Base-by-base conservation (phyloP, 31 red algal species). In the Odonthalia washingtoniensis region DNA sequence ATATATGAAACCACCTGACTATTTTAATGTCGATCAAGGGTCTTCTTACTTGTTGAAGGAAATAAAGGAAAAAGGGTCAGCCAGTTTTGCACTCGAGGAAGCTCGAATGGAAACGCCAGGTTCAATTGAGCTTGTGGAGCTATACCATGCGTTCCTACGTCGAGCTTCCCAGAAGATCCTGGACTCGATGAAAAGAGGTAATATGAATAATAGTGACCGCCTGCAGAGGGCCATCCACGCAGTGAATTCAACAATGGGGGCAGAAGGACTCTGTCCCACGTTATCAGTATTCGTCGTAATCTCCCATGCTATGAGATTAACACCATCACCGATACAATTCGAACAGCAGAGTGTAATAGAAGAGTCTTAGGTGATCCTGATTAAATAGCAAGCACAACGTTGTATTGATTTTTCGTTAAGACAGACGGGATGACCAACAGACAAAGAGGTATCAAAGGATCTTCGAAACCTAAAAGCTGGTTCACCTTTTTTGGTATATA, bases 221-320 rank as follows among this genome's bases (percentile, higher is more conserved):
- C 39, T 16, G 16, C 63, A 83, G 57, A 83, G 74, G 31, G 67
- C 83, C 4, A 43, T 53, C 9, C 74, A 86, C 40, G 36, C 70
- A 24, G 83, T 75, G 16, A 86, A 86, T n/a, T 67, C 74, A 39
- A 66, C 37, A 3, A 75, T 86, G 3, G 83, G 83, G 16, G 40
- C 83, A 46, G 70, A 86, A 61, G 36, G 67, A 17, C 39, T 76
- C 3, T 34, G 18, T 33, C 67, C 67, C 31, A 86, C 83, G 3
- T 32, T 83, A 5, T 31, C 70, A 4, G 83, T 86, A n/a, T 74
- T 66, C 38, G 83, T 67, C 31, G 38, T 70, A 17, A 42, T 86
- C 27, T 43, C 83, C 17, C 44, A 39, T 34, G 41, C 44, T 30
- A 49, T 49, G 21, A 17, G 45, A 5, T 5, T 12, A 24, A 37